These are phyloP conservation scores for Nakazawaea peltata DNA, from an alignment of 805 yeast genomes.

Conservation along the genomic window DNA sequence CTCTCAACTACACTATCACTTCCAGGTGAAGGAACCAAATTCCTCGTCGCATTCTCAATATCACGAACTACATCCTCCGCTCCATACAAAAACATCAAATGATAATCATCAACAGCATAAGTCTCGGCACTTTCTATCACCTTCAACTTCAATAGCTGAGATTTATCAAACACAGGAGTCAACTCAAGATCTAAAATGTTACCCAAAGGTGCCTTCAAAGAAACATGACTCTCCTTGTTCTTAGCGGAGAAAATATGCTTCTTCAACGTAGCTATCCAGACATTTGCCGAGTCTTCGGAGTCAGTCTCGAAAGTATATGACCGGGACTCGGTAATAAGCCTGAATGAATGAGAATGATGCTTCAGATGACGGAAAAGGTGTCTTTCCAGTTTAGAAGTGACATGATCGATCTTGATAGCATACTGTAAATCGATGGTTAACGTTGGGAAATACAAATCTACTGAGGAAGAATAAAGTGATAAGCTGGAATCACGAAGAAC, in stretches of 20 bases:
- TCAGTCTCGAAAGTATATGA: slow-evolving; percentile 68
- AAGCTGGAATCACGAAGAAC: slow-evolving; percentile 62
- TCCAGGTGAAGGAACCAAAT: background rate
- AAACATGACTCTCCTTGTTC: slow-evolving; percentile 63
- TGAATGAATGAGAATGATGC: slow-evolving; percentile 35
- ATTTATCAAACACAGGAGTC: slow-evolving; percentile 44
- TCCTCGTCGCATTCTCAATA: slow-evolving; percentile 24
- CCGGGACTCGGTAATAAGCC: slow-evolving; percentile 47
- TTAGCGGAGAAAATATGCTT: slow-evolving; percentile 71
- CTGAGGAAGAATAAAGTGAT: slow-evolving; percentile 59
- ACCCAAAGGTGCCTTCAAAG: slow-evolving; percentile 66
- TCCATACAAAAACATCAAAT: slow-evolving; percentile 55
- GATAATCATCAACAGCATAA: slow-evolving; percentile 58
- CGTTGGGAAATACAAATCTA: slow-evolving; percentile 79
- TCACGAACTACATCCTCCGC: slow-evolving; percentile 35
- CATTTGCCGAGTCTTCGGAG: slow-evolving; percentile 59
- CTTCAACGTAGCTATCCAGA: slow-evolving; percentile 72
- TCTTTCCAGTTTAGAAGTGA: slow-evolving; percentile 18
- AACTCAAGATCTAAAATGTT: slow-evolving; percentile 58
- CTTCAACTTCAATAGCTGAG: slow-evolving; percentile 50
- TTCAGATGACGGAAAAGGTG: background rate
- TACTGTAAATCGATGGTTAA: slow-evolving; percentile 64
- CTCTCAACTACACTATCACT: too few relatives aligned
- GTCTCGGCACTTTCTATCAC: slow-evolving; percentile 48
- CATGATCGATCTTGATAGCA: slow-evolving; percentile 53